Evolutionary conservation across 345 rosid species (phyloP).

Genomic region (Euphorbia peplus): DNA sequence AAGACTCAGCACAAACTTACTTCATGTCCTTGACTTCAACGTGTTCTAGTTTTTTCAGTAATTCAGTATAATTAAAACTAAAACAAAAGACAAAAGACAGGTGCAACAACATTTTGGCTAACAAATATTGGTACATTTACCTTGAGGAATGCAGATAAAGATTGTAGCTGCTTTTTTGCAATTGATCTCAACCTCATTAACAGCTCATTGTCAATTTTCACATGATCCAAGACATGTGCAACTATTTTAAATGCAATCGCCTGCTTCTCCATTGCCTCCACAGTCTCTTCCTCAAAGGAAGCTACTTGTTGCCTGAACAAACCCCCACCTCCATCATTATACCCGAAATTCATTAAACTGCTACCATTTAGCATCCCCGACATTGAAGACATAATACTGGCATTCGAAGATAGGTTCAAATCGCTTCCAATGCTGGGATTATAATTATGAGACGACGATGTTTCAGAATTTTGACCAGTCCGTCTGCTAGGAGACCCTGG

Average conservation of each 20-base stretch:
- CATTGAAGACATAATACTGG: slow-evolving; percentile 17
- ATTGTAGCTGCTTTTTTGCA: slow-evolving; percentile 87
- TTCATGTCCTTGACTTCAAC: not conserved
- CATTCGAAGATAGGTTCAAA: slow-evolving; percentile 34
- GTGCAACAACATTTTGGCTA: not conserved
- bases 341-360: slow-evolving; percentile 38
- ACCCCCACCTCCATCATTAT: slow-evolving; percentile 45
- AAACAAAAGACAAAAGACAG: not conserved
- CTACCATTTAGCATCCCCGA: slow-evolving; percentile 53
- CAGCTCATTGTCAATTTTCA: slow-evolving; percentile 63
- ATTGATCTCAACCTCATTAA: slow-evolving; percentile 70
- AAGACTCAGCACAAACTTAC: not conserved
- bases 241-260: slow-evolving; percentile 83
- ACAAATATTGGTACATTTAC: slow-evolving; percentile 30
- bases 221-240: slow-evolving; percentile 62
- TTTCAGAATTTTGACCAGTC: slow-evolving; percentile 42
- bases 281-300: slow-evolving; percentile 79
- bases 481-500: slow-evolving; percentile 47
- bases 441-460: slow-evolving; percentile 51
- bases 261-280: slow-evolving; percentile 88
- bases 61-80: not conserved
- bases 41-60: not conserved
- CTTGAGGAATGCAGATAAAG: slow-evolving; percentile 87
- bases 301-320: slow-evolving; percentile 58
- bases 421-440: slow-evolving; percentile 40